Conservation (phyloP, 352 stramenopile species). For the Aphanomyces euteiches region DNA sequence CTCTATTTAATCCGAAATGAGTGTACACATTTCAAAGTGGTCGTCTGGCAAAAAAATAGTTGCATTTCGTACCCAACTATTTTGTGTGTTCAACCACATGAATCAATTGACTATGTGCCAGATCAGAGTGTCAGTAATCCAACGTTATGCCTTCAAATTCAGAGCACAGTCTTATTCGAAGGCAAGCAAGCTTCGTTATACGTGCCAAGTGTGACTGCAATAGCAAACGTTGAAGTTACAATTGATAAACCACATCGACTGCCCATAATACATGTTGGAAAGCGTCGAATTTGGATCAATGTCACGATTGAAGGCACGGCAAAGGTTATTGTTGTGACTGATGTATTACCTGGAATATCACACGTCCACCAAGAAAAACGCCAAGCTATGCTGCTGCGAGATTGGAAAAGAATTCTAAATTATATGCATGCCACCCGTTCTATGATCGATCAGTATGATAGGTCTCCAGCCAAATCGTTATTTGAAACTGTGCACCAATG, state of each 20-base stretch:
- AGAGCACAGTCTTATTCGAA: slow-evolving; percentile 38
- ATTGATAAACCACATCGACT: slow-evolving; percentile 77
- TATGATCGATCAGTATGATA: background rate
- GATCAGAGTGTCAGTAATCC: slow-evolving; percentile 62
- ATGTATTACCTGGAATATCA: slow-evolving; percentile 71
- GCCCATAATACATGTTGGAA: slow-evolving; percentile 71
- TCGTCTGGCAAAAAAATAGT: slow-evolving; percentile 77
- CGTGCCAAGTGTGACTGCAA: background rate
- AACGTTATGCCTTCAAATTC: slow-evolving; percentile 68
- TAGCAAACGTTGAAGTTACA: slow-evolving; percentile 74
- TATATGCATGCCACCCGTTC: background rate
- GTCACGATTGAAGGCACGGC: slow-evolving; percentile 72
- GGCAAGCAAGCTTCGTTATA: background rate
- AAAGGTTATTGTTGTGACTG: slow-evolving; percentile 74
- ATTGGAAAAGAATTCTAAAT: slow-evolving; percentile 53
- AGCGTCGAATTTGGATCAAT: slow-evolving; percentile 70
- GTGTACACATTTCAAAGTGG: slow-evolving; percentile 64
- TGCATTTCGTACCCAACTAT: slow-evolving; percentile 56
- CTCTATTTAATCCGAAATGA: slow-evolving; percentile 61
- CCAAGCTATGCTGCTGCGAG: slow-evolving; percentile 60
- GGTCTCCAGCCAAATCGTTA: background rate
- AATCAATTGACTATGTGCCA: slow-evolving; percentile 75
- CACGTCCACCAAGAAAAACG: slow-evolving; percentile 63
- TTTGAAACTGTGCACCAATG: slow-evolving; percentile 1
- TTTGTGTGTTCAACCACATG: slow-evolving; percentile 66